phyloP scores from a whole-genome alignment of 352 stramenopile genomes.

The Phytophthora macrochlamydospora region DNA sequence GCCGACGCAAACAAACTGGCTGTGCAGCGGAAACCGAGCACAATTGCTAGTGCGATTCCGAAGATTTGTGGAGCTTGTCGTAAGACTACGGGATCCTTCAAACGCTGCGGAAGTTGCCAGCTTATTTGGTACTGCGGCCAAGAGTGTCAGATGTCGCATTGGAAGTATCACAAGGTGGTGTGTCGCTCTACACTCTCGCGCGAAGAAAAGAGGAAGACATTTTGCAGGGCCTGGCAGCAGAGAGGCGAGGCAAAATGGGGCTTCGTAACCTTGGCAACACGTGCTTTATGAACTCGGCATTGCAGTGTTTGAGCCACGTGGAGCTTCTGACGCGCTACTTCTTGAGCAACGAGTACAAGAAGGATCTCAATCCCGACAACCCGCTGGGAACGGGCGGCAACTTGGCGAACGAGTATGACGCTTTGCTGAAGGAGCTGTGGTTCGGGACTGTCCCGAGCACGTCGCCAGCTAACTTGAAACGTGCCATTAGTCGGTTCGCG shows the following conservation, averaged over 20 bases:
- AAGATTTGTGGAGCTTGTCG: constrained; percentile 77
- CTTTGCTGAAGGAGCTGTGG: constrained; percentile 96
- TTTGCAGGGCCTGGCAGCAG: constrained; percentile 43
- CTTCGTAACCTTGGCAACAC: constrained; percentile 83
- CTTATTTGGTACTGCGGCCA: constrained; percentile 79
- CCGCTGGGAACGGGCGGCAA: constrained; percentile 94
- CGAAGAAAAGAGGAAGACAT: constrained; percentile 49
- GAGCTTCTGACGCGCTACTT: constrained; percentile 95
- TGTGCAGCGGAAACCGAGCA: constrained; percentile 36
- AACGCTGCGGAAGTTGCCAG: constrained; percentile 79
- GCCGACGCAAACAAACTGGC: constrained; percentile 31
- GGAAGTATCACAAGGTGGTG: constrained; percentile 78
- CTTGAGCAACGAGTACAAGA: constrained; percentile 90
- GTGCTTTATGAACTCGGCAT: constrained; percentile 84
- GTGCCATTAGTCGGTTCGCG: constrained; percentile 90
- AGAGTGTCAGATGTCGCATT: constrained; percentile 78
- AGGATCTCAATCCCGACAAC: constrained; percentile 97
- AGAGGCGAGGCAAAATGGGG: constrained; percentile 78
- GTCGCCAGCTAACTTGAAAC: constrained; percentile 66
- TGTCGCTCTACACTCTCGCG: constrained; percentile 46
- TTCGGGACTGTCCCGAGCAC: constrained; percentile 85
- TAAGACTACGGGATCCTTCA: constrained; percentile 46
- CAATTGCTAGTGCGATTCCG: constrained; percentile 32
- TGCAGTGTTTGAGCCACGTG: constrained; percentile 94
- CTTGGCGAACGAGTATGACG: constrained; percentile 94